Conservation (phyloP, 164 flowering plant species). For the Kingdonia uniflora region DNA sequence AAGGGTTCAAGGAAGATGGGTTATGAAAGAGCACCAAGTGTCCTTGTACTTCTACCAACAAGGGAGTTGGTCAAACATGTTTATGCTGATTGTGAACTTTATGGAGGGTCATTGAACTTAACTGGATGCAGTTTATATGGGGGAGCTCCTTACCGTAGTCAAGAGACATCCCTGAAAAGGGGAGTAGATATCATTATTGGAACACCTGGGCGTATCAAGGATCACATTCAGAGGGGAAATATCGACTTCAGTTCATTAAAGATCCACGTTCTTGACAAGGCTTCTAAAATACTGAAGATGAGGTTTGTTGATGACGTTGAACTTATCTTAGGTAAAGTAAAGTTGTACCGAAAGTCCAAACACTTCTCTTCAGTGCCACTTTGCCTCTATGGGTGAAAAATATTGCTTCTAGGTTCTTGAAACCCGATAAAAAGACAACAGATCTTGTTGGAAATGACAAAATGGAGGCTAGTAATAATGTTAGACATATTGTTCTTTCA, state of each 20-base stretch:
- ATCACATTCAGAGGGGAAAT: constrained; percentile 70
- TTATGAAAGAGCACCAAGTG: too few species aligned
- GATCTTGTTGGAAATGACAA: constrained; percentile 94
- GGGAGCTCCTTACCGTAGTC: constrained; percentile 51
- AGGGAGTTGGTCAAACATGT: constrained; percentile 92
- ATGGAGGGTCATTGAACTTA: constrained; percentile 74
- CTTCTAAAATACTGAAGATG: constrained; percentile 95
- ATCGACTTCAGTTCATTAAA: constrained; percentile 59
- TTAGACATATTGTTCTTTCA: constrained; percentile 77
- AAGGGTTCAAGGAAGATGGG: constrained; percentile 25
- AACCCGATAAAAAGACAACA: constrained; percentile 58
- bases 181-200: constrained; percentile 92
- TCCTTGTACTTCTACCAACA: constrained; percentile 5
- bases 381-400: constrained; percentile 81
- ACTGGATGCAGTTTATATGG: constrained; percentile 75
- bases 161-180: constrained; percentile 53
- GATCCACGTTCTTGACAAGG: constrained; percentile 95
- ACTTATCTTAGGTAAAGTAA: constrained; percentile 83
- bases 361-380: constrained; percentile 97
- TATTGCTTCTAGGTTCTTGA: constrained; percentile 64
- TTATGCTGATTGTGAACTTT: constrained; percentile 59
- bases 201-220: constrained; percentile 97
- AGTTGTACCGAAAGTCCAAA: constrained; percentile 78
- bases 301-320: constrained; percentile 99
- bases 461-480: constrained; percentile 85